Base-by-base conservation (phyloP, 2,329 filamentous ascomycete genomes). In the Fusarium cyanostomum region DNA sequence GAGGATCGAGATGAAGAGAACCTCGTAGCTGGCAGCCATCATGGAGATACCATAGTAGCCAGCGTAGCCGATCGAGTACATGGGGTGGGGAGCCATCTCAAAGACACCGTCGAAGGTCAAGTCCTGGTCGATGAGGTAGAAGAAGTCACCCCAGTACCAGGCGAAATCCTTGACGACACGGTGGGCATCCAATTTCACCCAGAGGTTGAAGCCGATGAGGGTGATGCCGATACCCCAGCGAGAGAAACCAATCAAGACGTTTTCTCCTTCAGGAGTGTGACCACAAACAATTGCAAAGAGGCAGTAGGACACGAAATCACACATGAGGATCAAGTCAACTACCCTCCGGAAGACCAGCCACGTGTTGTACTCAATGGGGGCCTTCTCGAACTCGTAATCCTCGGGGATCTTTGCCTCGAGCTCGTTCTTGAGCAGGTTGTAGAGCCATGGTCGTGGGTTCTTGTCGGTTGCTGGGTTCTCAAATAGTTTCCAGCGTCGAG, bases 101-200 rank as follows among this genome's bases (percentile, higher is more conserved):
- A 98, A 99, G 63, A 99, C 95, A 54, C 95, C 95, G 74, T 99
- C 95, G 77, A 99, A 99, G 45, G 94, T 98, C 75, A 99, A 83
- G 74, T 97, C 92, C 79, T 98, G 94, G 78, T 99, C 95, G 76
- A 99, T 92, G 73, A 99, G 89, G 79, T 93, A 99, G 83, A 98
- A 99, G 80, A 98, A 98, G 78, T 99, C 95, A 61, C 95, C 95
- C 95, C 95, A 99, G 79, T 98, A 99, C 95, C 95, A 99, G 26
- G 95, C 95, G 80, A 94, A 99, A 78, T 99, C 95, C 78, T 98
- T 98, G 74, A 99, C 95, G 45, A 99, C 95, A 60, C 95, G 87
- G 77, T 99, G 95, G 16, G 95, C 95, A 78, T 99, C 95, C 62
- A 99, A 84, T 80, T 99, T 99, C 64, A 99, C 95, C 94, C 95